These are phyloP conservation scores for Micractinium sp. DNA, from an alignment of 139 green algal genomes.

Conservation along the genomic window DNA sequence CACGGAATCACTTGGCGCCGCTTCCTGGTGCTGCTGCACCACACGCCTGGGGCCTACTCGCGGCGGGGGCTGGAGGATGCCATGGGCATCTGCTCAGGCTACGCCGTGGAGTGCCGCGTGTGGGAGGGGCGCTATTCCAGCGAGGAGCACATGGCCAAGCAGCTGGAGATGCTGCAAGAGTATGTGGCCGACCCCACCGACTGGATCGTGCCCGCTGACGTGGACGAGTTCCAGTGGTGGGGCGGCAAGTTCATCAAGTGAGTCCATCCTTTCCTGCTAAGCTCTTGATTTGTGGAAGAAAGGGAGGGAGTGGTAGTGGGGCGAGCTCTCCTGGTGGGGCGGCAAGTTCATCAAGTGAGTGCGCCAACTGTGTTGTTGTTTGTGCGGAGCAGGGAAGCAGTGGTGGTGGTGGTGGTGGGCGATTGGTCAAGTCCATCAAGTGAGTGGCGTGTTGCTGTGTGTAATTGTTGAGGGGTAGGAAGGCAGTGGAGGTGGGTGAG, in stretches of 20 bases:
- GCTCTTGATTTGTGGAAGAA: background rate
- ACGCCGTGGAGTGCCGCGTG: constrained; percentile 42
- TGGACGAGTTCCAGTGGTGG: constrained; percentile 59
- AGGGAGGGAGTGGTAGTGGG: background rate
- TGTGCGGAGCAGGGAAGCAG: background rate
- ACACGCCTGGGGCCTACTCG: constrained; percentile 38
- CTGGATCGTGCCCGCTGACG: constrained; percentile 58
- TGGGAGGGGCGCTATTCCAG: constrained; percentile 50
- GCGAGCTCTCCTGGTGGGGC: constrained; percentile 53
- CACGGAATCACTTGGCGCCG: constrained; percentile 46
- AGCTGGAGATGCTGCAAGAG: constrained; percentile 46
- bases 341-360: constrained; percentile 38
- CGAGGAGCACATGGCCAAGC: constrained; percentile 38
- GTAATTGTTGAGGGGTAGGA: too few species aligned
- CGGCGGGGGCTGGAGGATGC: constrained; percentile 31
- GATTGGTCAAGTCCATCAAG: constrained; percentile 48
- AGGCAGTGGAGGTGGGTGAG: background rate
- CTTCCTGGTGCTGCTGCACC: constrained; percentile 62
- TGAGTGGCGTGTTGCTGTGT: too few species aligned
- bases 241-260: constrained; percentile 36
- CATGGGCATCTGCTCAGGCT: constrained; percentile 35
- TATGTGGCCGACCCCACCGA: constrained; percentile 47
- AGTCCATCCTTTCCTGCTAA: background rate
- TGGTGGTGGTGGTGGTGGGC: constrained; percentile 50
- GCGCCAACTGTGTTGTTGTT: background rate